Conservation (phyloP, 2,329 filamentous ascomycete genomes). For the Penicillium sp. region DNA sequence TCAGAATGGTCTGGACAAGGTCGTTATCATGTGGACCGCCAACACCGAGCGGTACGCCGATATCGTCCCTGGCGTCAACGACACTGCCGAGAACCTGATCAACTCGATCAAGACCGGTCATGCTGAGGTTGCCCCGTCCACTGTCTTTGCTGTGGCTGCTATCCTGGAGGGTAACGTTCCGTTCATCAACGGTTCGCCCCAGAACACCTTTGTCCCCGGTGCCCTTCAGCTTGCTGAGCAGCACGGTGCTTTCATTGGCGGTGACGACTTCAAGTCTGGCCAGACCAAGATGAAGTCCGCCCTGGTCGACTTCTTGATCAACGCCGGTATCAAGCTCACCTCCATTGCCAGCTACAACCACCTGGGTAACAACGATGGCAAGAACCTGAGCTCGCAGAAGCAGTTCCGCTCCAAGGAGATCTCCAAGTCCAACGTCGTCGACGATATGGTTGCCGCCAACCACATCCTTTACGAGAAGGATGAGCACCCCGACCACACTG, state of each 20-base stretch:
- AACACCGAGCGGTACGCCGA: slow-evolving; percentile 98
- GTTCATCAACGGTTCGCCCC: slow-evolving; percentile 98
- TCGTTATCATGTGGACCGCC: slow-evolving; percentile 97
- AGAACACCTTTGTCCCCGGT: slow-evolving; percentile 98
- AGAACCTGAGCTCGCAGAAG: slow-evolving; percentile 95
- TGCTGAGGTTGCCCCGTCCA: slow-evolving; percentile 90
- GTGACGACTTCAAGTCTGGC: slow-evolving; percentile 99
- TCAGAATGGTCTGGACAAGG: slow-evolving; percentile 81
- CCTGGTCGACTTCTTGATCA: slow-evolving; percentile 97
- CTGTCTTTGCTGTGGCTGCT: slow-evolving; percentile 90
- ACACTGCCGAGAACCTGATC: slow-evolving; percentile 92
- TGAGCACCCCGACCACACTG: slow-evolving; percentile 96
- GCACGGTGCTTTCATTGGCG: slow-evolving; percentile 87
- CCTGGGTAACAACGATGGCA: slow-evolving; percentile 98
- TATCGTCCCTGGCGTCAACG: slow-evolving; percentile 83
- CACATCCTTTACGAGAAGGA: slow-evolving; percentile 82
- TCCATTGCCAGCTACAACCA: slow-evolving; percentile 99
- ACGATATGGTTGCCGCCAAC: slow-evolving; percentile 99
- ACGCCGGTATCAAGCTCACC: slow-evolving; percentile 96
- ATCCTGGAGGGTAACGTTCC: slow-evolving; percentile 86
- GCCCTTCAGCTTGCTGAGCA: slow-evolving; percentile 85
- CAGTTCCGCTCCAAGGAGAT: slow-evolving; percentile 99
- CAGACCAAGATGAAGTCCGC: slow-evolving; percentile 99
- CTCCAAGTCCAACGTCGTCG: slow-evolving; percentile 97
- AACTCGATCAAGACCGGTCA: slow-evolving; percentile 84